Percentiles rank a stretch among this genome's conserved stretches.
Conservation (phyloP, 495 filamentous ascomycete genomes). For the Cercophora newfieldiana region DNA sequence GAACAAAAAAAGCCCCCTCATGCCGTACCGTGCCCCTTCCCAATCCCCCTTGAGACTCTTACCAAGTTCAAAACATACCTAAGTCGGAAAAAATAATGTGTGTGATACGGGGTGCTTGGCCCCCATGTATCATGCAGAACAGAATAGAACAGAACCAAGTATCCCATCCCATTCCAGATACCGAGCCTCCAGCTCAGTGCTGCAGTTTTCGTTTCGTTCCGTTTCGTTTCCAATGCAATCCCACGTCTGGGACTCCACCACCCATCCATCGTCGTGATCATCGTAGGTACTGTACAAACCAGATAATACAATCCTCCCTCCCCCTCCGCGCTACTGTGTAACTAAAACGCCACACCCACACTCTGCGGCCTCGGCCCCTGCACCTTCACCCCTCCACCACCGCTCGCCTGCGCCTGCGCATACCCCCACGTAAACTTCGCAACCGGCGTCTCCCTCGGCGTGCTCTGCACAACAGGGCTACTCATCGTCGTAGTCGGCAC, state of each 20-base stretch:
- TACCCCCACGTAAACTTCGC: conserved; percentile 37
- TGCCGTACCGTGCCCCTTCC: background rate
- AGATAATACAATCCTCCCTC: background rate
- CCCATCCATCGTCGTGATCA: background rate
- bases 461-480: conserved; percentile 37
- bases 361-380: conserved; percentile 20
- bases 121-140: background rate
- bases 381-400: background rate
- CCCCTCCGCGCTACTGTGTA: background rate
- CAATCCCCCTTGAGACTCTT: too few species aligned
- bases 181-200: background rate
- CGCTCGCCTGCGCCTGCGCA: conserved; percentile 25
- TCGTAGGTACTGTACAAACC: background rate
- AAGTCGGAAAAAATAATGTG: background rate
- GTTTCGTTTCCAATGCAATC: background rate
- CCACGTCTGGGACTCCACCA: background rate
- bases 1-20: background rate
- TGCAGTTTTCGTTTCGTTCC: background rate
- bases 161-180: background rate
- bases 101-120: background rate
- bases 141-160: background rate
- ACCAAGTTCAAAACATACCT: background rate
- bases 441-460: conserved; percentile 31
- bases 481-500: conserved; percentile 46
- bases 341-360: conserved; percentile 30